phyloP scores from a whole-genome alignment of 148 eudicot genomes.

The Arbutus unedo region DNA sequence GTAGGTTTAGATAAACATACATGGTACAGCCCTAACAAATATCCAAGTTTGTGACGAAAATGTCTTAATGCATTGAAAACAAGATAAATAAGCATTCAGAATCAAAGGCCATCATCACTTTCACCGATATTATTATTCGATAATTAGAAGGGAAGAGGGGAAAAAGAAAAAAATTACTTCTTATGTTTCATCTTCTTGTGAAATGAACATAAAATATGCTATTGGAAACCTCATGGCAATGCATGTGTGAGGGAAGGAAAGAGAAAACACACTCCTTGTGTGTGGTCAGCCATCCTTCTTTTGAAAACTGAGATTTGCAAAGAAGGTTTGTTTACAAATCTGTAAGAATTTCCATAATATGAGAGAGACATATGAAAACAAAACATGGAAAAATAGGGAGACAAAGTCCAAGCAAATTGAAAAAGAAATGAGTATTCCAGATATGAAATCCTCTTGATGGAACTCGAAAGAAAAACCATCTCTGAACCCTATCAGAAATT shows the following conservation, averaged over 20 bases:
- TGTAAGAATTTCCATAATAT: no score
- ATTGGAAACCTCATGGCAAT: background rate
- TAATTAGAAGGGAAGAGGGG: background rate
- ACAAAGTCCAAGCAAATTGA: no score
- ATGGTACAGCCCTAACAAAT: background rate
- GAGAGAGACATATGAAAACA: no score
- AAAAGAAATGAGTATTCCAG: no score
- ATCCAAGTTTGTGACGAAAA: background rate
- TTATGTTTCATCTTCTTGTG: background rate
- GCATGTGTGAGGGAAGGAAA: background rate
- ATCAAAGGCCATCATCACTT: background rate
- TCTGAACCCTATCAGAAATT: background rate
- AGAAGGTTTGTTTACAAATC: no score
- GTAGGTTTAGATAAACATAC: no score
- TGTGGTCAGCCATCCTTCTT: no score
- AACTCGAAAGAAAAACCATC: background rate
- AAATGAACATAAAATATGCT: background rate
- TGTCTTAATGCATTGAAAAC: background rate
- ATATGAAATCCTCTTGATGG: no score
- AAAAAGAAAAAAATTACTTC: background rate
- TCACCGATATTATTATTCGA: slow-evolving; percentile 4
- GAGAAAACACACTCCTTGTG: background rate
- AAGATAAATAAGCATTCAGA: background rate
- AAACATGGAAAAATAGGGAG: no score
- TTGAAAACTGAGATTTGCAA: background rate